A percentile compares a stretch with the other conserved stretches of the same genome.
Conservation (phyloP, 495 filamentous ascomycete species). For the Pyronema omphalodes region DNA sequence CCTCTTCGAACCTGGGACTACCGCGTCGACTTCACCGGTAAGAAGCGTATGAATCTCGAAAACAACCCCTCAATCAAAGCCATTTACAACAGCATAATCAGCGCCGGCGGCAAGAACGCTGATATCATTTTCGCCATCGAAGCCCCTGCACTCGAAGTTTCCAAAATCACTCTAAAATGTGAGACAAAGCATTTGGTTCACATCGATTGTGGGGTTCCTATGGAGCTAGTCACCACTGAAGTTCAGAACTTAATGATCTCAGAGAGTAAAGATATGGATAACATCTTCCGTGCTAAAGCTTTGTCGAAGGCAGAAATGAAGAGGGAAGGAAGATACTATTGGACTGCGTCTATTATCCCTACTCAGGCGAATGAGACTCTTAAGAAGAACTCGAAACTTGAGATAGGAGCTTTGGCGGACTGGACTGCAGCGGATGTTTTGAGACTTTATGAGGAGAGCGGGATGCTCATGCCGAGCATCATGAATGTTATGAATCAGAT, state of each 20-base stretch:
- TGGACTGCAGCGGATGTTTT: neutral
- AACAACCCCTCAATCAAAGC: neutral
- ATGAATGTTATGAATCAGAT: neutral
- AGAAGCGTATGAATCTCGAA: neutral
- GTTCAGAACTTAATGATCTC: slow-evolving; percentile 2
- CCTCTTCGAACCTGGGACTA: slow-evolving; percentile 2
- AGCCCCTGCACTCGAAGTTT: neutral
- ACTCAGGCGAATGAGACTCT: neutral
- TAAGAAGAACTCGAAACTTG: neutral
- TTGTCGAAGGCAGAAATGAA: neutral
- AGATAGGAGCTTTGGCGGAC: neutral
- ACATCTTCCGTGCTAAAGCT: neutral
- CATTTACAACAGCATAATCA: neutral
- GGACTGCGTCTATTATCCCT: neutral
- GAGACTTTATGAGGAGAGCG: neutral
- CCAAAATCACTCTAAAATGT: neutral
- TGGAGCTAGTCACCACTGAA: slow-evolving; percentile 1
- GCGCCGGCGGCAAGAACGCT: neutral
- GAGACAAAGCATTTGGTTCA: neutral
- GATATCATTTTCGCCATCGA: neutral
- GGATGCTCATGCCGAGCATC: neutral
- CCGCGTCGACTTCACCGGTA: neutral
- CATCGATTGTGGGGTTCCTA: neutral
- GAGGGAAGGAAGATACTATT: neutral
- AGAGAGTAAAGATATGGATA: neutral